phyloP scores from a whole-genome alignment of 495 filamentous ascomycete species.

The Penicillium pancosmium region DNA sequence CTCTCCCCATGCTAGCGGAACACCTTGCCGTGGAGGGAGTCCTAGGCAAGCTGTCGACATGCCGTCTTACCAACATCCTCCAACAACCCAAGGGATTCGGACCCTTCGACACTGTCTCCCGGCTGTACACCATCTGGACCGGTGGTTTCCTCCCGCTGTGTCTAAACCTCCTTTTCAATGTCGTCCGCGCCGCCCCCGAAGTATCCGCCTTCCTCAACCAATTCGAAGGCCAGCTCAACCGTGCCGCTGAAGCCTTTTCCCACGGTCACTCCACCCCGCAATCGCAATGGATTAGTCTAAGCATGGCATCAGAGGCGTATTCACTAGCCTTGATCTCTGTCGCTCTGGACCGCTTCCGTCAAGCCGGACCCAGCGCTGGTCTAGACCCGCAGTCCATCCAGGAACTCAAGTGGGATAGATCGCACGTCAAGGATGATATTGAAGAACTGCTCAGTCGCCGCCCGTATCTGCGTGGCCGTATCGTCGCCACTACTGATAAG shows the following conservation, averaged over 20 bases:
- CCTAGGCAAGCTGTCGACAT: slow-evolving; percentile 74
- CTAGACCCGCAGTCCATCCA: slow-evolving; percentile 63
- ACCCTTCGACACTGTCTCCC: slow-evolving; percentile 62
- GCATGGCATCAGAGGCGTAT: slow-evolving; percentile 74
- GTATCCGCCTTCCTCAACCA: slow-evolving; percentile 83
- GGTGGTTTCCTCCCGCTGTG: slow-evolving; percentile 84
- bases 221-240: slow-evolving; percentile 71
- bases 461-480: slow-evolving; percentile 62
- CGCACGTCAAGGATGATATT: slow-evolving; percentile 72
- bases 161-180: slow-evolving; percentile 83
- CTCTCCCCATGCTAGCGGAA: slow-evolving; percentile 80
- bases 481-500: slow-evolving; percentile 69
- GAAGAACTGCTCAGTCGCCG: slow-evolving; percentile 70
- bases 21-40: slow-evolving; percentile 84
- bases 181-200: slow-evolving; percentile 79
- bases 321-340: slow-evolving; percentile 71
- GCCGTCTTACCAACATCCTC: slow-evolving; percentile 72
- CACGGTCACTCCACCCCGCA: slow-evolving; percentile 44
- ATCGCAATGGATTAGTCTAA: slow-evolving; percentile 61
- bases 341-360: slow-evolving; percentile 64
- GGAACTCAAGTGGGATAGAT: slow-evolving; percentile 71
- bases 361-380: slow-evolving; percentile 58
- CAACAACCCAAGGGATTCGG: slow-evolving; percentile 67
- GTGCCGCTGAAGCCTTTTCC: slow-evolving; percentile 63
- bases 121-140: slow-evolving; percentile 81